These are phyloP conservation scores for Hibiscus tridactylites DNA, from an alignment of 345 rosid species.

Conservation along the genomic window DNA sequence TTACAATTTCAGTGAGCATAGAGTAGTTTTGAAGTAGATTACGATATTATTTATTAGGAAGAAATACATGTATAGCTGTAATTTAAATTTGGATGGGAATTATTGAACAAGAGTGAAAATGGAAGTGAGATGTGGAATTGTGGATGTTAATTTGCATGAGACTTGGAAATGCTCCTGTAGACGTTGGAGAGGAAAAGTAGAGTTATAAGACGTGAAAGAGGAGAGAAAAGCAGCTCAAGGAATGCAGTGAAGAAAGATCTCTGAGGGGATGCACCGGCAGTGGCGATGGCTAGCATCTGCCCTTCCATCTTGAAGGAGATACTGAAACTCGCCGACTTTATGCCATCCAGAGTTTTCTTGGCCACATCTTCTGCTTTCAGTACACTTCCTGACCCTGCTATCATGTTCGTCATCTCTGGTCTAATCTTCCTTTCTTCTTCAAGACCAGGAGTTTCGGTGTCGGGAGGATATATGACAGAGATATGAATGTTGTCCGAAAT, in stretches of 20 bases:
- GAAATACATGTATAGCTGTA: too few relatives aligned
- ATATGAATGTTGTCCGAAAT: constrained; percentile 44
- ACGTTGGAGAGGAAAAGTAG: constrained; percentile 38
- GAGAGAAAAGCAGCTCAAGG: constrained; percentile 52
- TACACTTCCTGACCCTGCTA: constrained; percentile 46
- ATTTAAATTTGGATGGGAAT: too few relatives aligned
- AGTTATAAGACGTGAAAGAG: constrained; percentile 41
- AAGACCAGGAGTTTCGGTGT: constrained; percentile 72
- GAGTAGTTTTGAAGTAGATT: too few relatives aligned
- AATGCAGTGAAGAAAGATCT: constrained; percentile 64
- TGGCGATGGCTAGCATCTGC: constrained; percentile 39
- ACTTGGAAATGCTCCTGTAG: constrained; percentile 27
- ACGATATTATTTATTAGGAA: too few relatives aligned
- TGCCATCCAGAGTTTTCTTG: constrained; percentile 53
- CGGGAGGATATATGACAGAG: constrained; percentile 68
- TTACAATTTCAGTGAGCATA: too few relatives aligned
- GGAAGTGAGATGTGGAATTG: too few relatives aligned
- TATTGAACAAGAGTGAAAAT: too few relatives aligned
- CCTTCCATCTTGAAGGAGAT: constrained; percentile 72
- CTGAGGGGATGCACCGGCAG: constrained; percentile 75
- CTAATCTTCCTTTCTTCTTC: constrained; percentile 36
- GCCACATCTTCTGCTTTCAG: constrained; percentile 80
- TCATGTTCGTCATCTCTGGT: constrained; percentile 51
- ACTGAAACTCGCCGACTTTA: constrained; percentile 50
- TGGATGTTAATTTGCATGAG: constrained; percentile 16